A percentile compares a stretch with the other conserved stretches of the same genome.
These are phyloP conservation scores for Mariannaea elegans DNA, from an alignment of 2,329 filamentous ascomycete species.

Conservation along the genomic window DNA sequence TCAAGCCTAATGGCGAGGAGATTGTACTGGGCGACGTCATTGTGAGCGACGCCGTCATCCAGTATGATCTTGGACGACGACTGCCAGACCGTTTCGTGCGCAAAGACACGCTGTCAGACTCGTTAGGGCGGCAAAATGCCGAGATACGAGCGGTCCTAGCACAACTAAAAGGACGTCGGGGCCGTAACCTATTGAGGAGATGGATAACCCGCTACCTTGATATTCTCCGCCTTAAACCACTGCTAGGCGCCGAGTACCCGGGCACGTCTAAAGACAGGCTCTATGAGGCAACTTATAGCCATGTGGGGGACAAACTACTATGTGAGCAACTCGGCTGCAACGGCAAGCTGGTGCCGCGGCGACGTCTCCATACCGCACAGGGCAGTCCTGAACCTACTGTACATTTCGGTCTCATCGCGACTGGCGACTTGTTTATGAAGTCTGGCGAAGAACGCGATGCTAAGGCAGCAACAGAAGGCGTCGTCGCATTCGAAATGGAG, in stretches of 20 bases:
- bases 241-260: neutral
- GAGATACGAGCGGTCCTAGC: conserved; percentile 35
- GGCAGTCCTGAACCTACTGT: conserved; percentile 3
- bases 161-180: conserved; percentile 28
- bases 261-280: neutral
- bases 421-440: conserved; percentile 51
- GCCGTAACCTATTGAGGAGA: conserved; percentile 2
- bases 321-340: neutral
- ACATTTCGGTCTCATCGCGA: conserved; percentile 48
- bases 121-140: conserved; percentile 26
- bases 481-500: conserved; percentile 49
- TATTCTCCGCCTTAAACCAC: neutral
- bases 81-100: too few species aligned
- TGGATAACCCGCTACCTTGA: neutral
- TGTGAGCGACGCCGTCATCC: conserved; percentile 38
- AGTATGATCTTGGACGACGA: conserved; percentile 43
- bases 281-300: neutral
- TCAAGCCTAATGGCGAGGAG: conserved; percentile 16
- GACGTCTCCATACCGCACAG: neutral
- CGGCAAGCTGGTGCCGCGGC: neutral
- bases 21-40: conserved; percentile 39
- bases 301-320: neutral
- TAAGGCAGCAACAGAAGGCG: conserved; percentile 35
- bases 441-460: conserved; percentile 45
- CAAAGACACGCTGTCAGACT: conserved; percentile 32